Evolutionary conservation across 2,329 filamentous ascomycete species (phyloP), one percentile per base, ranked within the genome.

Genomic region (Botrytis tulipae): DNA sequence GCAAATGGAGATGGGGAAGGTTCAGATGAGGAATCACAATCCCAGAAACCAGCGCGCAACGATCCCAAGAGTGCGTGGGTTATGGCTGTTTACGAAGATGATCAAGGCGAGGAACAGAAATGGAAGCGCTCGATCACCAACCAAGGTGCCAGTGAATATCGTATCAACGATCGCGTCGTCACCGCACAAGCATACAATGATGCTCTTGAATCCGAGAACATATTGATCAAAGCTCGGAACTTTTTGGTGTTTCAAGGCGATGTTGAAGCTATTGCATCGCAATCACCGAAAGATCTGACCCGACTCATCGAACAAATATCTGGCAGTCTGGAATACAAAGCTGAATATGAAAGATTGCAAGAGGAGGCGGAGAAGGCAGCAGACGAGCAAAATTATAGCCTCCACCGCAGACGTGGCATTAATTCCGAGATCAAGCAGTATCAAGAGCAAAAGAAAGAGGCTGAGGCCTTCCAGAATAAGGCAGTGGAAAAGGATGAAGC

Each of bases 161-260:
- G 95, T 75, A 97, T 99, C 86, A 98, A 99, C 84, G 94, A 97
- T 78, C 92, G 92, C 69, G 86, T 92, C 54, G 96, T 99, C 66
- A 93, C 91, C 4, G 94, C 95, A 3, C 93, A 93, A 80, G 91
- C 96, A 81, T 99, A 99, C 86, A 98, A 98, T 81, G 92, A 95
- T 74, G 91, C 93, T 4, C 87, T 99, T 22, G 96, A 99, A 82
- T 86, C 90, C 32, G 95, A 99, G 82, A 98, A 98, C 80, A 99
- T 99, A 77, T 85, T 99, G 75, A 98, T 99, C 86, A 98, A 97
- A 83, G 96, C 96, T 48, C 90, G 96, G 77, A 99, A 99, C 81
- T 99, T 99, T 82, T 88, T 99, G 8, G 96, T 99, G 51, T 99
- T 99, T 82, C 96, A 99, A 83, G 97, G 96, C 77, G 96, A 99